phyloP scores from a whole-genome alignment of 2,329 filamentous ascomycete species.

The Ceratocystis huliohia region DNA sequence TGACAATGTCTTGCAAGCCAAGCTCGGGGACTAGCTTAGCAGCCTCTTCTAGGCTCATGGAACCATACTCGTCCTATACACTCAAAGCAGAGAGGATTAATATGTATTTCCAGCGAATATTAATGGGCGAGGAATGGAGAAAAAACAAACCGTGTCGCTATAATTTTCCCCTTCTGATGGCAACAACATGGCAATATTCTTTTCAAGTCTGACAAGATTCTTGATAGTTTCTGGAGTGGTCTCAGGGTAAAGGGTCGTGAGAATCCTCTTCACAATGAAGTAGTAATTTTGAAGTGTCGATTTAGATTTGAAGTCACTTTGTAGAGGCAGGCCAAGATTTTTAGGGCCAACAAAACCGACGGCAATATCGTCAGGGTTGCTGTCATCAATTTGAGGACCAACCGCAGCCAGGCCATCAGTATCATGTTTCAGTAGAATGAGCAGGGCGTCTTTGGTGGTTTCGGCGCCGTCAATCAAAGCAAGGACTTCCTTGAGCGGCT shows the following conservation, averaged over 20 bases:
- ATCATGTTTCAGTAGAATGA: constrained; percentile 36
- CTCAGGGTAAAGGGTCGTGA: constrained; percentile 27
- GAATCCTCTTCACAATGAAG: constrained; percentile 23
- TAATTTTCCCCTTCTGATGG: constrained; percentile 26
- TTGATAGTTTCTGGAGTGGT: constrained; percentile 32
- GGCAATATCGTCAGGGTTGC: constrained; percentile 30
- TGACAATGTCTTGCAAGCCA: constrained; percentile 39
- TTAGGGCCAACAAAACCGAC: constrained; percentile 33
- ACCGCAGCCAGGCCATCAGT: constrained; percentile 32
- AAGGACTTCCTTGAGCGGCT: constrained; percentile 46
- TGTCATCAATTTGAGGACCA: constrained; percentile 33
- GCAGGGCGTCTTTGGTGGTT: constrained; percentile 32
- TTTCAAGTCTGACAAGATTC: constrained; percentile 43
- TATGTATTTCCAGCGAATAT: too few species aligned
- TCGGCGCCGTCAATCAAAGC: constrained; percentile 32
- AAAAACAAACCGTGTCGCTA: too few species aligned
- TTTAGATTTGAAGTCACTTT: constrained; percentile 47
- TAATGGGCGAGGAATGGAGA: too few species aligned
- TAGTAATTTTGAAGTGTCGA: constrained; percentile 41
- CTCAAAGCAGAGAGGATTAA: too few species aligned
- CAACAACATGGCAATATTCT: constrained; percentile 45
- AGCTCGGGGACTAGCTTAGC: constrained; percentile 44
- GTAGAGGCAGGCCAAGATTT: constrained; percentile 47
- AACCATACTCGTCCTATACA: too few species aligned
- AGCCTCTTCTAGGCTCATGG: constrained; percentile 44